Evolutionary conservation across 805 yeast genomes (phyloP), one percentile per base, ranked within the genome.

Genomic region (Candida xyloterini): DNA sequence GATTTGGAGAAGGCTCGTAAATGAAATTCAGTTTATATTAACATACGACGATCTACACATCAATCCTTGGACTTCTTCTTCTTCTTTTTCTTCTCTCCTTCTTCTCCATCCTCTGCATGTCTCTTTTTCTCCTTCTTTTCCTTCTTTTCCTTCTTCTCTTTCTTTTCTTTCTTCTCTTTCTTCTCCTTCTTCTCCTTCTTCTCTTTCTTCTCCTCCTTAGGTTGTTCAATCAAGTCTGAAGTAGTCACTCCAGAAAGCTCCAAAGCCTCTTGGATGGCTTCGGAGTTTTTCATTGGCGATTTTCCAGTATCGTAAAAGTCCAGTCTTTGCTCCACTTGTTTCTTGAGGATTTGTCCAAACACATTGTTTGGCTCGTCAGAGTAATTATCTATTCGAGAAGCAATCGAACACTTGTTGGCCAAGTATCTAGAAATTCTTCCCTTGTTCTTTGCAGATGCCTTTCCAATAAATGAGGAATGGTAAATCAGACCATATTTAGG

Each of bases 371-470:
- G 97, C 64, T 83, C 86, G 64, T 93, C 99, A 42, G 96, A 84
- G 68, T 88, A 93, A 73, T 88, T 88, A 71, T 93, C 99, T 59
- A 93, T 91, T 78, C 99, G 88, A 37, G 96, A 88, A 45, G 99
- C 99, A 71, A 93, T 91, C 29, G 99, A 84, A 79, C 98, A 91
- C 72, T 93, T 93, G 84, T 93, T 93, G 52, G 99, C 99, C 69
- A 93, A 75, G 71, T 90, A 93, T 73, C 99, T 84, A 35, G 99
- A 91, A 55, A 93, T 93, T 78, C 98, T 84, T 69, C 99, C 99
- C 81, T 93, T 93, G 76, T 93, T 93, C 75, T 93, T 93, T 52
- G 95, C 82, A 48, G 89, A 74, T 45, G 99, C 99, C 67, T 79
- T 84, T 56, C 96, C 95, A 58, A 89, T 88, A 67, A 88, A 88